A percentile compares a stretch with the other conserved stretches of the same genome.
phyloP scores from a whole-genome alignment of 352 stramenopile genomes.

The Phytophthora nicotianae region DNA sequence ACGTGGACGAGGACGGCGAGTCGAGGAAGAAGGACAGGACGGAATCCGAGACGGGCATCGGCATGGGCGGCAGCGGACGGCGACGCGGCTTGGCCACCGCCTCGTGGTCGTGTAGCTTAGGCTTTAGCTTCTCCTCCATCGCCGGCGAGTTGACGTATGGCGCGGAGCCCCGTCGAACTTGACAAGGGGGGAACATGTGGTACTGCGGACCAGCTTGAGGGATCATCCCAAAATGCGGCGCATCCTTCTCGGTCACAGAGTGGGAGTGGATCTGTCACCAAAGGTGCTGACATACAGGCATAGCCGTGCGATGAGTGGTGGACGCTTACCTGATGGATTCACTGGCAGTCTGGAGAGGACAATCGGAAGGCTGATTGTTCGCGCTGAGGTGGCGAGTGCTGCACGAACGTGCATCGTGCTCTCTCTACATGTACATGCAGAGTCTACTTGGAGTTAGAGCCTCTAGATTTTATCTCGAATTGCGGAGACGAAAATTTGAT shows the following conservation, averaged over 20 bases:
- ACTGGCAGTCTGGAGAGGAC: no score
- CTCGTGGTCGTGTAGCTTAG: not conserved
- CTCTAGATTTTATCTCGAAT: no score
- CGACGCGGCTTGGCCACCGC: slow-evolving; percentile 5
- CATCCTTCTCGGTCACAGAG: slow-evolving; percentile 2
- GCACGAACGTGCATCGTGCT: no score
- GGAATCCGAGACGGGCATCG: slow-evolving; percentile 17
- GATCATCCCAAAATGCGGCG: not conserved
- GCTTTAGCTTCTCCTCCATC: slow-evolving; percentile 22
- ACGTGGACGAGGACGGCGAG: slow-evolving; percentile 24
- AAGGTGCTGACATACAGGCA: slow-evolving; percentile 4
- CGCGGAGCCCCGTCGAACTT: not conserved
- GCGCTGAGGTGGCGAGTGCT: no score
- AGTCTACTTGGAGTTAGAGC: no score
- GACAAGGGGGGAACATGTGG: slow-evolving; percentile 4
- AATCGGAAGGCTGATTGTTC: not conserved
- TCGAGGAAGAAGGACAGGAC: slow-evolving; percentile 42
- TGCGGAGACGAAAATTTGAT: no score
- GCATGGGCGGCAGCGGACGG: slow-evolving; percentile 9
- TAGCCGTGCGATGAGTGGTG: not conserved
- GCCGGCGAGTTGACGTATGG: slow-evolving; percentile 22
- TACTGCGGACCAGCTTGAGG: slow-evolving; percentile 7
- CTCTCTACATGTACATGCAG: no score
- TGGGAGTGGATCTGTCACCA: slow-evolving; percentile 23
- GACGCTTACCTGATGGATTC: no score